A percentile compares a stretch with the other conserved stretches of the same genome.
These are phyloP conservation scores for Gentiana macrophylla DNA, from an alignment of 257 asterid species.

Conservation along the genomic window DNA sequence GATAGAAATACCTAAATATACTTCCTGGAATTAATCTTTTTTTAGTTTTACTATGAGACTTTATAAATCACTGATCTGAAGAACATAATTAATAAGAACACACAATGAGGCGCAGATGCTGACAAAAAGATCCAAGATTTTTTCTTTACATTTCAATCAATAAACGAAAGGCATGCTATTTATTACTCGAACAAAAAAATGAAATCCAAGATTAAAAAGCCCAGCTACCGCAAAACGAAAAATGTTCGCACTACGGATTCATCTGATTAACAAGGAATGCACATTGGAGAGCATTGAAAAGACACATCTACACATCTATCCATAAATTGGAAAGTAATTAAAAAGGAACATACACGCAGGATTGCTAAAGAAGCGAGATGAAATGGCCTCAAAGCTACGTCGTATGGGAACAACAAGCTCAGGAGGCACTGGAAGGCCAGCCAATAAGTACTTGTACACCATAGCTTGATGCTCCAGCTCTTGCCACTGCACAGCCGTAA, in stretches of 20 bases:
- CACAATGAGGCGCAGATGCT: too few relatives aligned
- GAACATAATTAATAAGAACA: background rate
- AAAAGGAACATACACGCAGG: slow-evolving; percentile 41
- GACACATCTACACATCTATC: slow-evolving; percentile 5
- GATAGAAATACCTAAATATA: too few relatives aligned
- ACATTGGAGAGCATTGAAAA: background rate
- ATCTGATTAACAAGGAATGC: too few relatives aligned
- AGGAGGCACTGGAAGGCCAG: slow-evolving; percentile 83
- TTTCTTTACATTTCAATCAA: too few relatives aligned
- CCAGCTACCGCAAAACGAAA: too few relatives aligned
- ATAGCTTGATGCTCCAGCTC: slow-evolving; percentile 97
- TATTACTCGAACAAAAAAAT: too few relatives aligned
- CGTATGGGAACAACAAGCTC: slow-evolving; percentile 85
- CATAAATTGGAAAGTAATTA: background rate
- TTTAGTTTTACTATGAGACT: too few relatives aligned
- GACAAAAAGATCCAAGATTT: too few relatives aligned
- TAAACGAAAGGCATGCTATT: too few relatives aligned
- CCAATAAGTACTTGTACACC: slow-evolving; percentile 83
- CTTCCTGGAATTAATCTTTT: too few relatives aligned
- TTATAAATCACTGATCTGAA: too few relatives aligned
- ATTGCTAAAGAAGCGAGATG: slow-evolving; percentile 62
- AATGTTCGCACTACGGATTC: too few relatives aligned
- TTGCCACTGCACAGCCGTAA: slow-evolving; percentile 95
- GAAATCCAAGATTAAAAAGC: background rate
- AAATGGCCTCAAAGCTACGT: slow-evolving; percentile 72